These are phyloP conservation scores for Citrus sinensis DNA, from an alignment of 345 rosid species.

Conservation along the genomic window DNA sequence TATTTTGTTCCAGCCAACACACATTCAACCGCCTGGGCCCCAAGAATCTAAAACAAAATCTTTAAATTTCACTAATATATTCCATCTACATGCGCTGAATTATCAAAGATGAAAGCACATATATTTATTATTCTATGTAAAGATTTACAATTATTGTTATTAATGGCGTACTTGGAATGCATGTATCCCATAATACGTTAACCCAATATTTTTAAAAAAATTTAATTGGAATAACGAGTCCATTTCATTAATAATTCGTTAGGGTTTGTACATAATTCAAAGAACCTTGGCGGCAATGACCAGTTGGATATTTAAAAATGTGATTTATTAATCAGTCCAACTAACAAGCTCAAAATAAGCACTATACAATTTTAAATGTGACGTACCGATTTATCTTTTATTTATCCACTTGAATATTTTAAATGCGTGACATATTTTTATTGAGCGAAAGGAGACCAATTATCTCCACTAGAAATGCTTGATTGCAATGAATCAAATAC, in stretches of 20 bases:
- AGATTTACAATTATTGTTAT: not conserved
- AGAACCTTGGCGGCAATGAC: not conserved
- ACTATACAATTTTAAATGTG: not conserved
- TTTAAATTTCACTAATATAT: not conserved
- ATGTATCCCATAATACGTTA: constrained; percentile 1
- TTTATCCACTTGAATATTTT: not conserved
- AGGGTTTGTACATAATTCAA: not conserved
- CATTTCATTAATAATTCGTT: not conserved
- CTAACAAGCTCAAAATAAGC: not conserved
- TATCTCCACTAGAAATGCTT: not conserved
- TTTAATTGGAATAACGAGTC: not conserved
- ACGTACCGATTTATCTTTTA: not conserved
- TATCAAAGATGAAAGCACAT: not conserved
- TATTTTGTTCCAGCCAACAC: not conserved
- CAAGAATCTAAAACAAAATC: not conserved
- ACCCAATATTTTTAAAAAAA: not conserved
- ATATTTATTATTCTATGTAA: not conserved
- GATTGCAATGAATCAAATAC: not conserved
- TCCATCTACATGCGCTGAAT: not conserved
- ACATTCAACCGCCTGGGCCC: not conserved
- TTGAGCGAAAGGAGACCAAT: not conserved
- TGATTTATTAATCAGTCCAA: not conserved
- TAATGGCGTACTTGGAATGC: not conserved
- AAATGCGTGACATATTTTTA: not conserved
- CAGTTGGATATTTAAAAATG: not conserved